A percentile compares a stretch with the other conserved stretches of the same genome.
These are phyloP conservation scores for Suhomyces sp. DNA, from an alignment of 805 yeast species.

Conservation along the genomic window DNA sequence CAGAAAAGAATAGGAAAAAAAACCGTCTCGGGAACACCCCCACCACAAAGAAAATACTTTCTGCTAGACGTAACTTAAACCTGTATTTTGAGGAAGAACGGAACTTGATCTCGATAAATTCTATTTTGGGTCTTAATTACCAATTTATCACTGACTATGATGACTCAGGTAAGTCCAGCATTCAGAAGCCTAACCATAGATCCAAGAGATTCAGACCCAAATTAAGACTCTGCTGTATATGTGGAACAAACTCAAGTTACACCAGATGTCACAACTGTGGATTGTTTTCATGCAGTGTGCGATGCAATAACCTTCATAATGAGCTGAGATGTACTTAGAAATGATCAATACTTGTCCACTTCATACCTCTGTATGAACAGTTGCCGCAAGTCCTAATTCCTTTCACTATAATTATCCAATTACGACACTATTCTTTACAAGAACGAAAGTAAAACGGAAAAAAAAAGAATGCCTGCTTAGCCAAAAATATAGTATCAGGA, in stretches of 20 bases:
- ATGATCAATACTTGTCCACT: too few species aligned
- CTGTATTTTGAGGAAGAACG: slow-evolving; percentile 47
- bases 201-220: slow-evolving; percentile 27
- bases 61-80: slow-evolving; percentile 43
- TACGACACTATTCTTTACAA: too few species aligned
- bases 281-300: slow-evolving; percentile 39
- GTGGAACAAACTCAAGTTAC: slow-evolving; percentile 38
- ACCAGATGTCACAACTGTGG: slow-evolving; percentile 42
- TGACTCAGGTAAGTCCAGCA: slow-evolving; percentile 13
- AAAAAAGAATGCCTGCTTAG: too few species aligned
- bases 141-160: slow-evolving; percentile 38
- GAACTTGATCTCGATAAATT: slow-evolving; percentile 41
- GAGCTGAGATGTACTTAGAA: slow-evolving; percentile 39
- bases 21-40: slow-evolving; percentile 44
- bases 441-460: too few species aligned
- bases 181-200: slow-evolving; percentile 11
- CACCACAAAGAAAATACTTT: slow-evolving; percentile 40
- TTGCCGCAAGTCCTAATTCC: too few species aligned
- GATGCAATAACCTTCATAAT: slow-evolving; percentile 38
- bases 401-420: too few species aligned
- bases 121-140: slow-evolving; percentile 40
- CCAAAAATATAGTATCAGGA: too few species aligned
- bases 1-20: slow-evolving; percentile 22
- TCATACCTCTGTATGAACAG: too few species aligned
- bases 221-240: slow-evolving; percentile 40